phyloP scores from a whole-genome alignment of 2,329 filamentous ascomycete species.

The Lachnellula occidentalis region DNA sequence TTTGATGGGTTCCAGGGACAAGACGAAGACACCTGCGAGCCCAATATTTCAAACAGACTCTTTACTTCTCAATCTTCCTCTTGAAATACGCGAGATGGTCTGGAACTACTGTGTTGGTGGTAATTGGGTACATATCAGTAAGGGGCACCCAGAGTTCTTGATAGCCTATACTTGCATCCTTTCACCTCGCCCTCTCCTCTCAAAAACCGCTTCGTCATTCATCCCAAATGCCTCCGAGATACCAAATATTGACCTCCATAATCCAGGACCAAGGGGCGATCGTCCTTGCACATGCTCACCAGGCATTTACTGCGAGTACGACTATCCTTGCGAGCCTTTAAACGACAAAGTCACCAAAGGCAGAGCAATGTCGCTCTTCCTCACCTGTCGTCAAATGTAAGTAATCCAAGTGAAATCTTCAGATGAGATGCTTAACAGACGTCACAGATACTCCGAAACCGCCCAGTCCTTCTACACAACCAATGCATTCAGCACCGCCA shows the following conservation, averaged over 20 bases:
- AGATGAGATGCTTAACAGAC: not conserved
- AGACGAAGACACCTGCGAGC: not conserved
- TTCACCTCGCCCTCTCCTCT: not conserved
- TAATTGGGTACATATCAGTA: not conserved
- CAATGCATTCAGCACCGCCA: not conserved
- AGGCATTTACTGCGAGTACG: not conserved
- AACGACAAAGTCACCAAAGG: not conserved
- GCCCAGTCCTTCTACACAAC: not conserved
- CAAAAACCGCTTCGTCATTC: not conserved
- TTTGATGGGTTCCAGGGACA: not conserved
- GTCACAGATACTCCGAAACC: not conserved
- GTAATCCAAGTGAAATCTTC: not conserved
- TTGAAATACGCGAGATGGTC: not conserved
- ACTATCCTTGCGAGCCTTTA: not conserved
- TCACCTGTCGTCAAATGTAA: not conserved
- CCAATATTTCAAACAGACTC: not conserved
- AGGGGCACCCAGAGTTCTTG: not conserved
- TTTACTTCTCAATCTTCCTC: not conserved
- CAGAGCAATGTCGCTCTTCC: not conserved
- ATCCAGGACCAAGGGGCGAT: too few relatives aligned
- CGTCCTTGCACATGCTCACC: not conserved
- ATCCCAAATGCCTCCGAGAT: not conserved
- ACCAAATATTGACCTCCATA: too few relatives aligned
- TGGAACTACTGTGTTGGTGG: not conserved
- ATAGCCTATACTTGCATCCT: not conserved